Evolutionary conservation across 352 stramenopile species (phyloP).

Genomic region (Phytophthora kernoviae): DNA sequence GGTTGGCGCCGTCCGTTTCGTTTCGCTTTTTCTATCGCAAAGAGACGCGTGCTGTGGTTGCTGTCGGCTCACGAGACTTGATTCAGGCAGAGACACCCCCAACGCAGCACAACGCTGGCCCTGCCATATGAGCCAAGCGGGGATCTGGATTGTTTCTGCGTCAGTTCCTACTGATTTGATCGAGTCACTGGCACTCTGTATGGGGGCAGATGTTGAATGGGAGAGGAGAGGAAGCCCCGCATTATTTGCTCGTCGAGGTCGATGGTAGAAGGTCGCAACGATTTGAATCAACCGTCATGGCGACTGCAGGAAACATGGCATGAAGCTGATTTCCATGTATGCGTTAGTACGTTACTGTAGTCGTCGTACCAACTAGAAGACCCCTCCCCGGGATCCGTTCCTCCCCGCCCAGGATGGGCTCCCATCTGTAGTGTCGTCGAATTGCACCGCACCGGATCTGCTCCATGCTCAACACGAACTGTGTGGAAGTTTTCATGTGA

Average conservation of each 20-base stretch:
- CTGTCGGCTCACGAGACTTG: slow-evolving; percentile 7
- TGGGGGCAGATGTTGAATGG: not conserved
- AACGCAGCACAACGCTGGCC: not conserved
- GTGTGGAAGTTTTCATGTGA: no score
- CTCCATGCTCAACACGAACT: no score
- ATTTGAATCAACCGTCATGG: slow-evolving; percentile 4
- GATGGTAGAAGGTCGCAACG: not conserved
- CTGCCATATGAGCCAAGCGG: slow-evolving; percentile 22
- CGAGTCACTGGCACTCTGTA: slow-evolving; percentile 3
- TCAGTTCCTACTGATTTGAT: slow-evolving; percentile 30
- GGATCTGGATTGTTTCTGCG: slow-evolving; percentile 39
- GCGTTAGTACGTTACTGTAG: no score
- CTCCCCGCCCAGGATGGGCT: no score
- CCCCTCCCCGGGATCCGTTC: no score
- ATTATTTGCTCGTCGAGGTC: not conserved
- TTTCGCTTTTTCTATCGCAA: slow-evolving; percentile 8
- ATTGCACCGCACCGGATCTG: no score
- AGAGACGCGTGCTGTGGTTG: slow-evolving; percentile 28
- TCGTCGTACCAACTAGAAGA: no score
- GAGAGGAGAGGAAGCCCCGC: slow-evolving; percentile 1
- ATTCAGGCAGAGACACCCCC: slow-evolving; percentile 20
- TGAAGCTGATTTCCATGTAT: no score
- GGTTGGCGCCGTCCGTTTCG: slow-evolving; percentile 30
- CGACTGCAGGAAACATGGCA: no score
- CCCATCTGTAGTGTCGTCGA: no score